Conservation (phyloP, 2,329 filamentous ascomycete species). For the Paraphoma chrysanthemicola region DNA sequence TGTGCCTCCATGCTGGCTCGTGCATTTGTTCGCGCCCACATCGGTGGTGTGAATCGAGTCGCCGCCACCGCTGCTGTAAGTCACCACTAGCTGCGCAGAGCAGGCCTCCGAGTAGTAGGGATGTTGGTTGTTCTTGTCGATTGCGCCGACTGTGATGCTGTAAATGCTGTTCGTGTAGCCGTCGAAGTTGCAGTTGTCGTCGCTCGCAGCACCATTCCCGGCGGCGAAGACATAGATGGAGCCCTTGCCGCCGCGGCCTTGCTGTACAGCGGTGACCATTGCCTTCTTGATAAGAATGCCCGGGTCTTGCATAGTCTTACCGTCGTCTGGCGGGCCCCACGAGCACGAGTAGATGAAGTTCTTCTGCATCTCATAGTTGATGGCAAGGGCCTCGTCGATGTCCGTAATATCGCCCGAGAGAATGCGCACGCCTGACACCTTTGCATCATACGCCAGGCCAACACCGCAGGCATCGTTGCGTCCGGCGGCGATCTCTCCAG, state of each 20-base stretch:
- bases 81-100: conserved; percentile 93
- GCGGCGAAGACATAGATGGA: conserved; percentile 97
- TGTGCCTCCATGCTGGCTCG: conserved; percentile 85
- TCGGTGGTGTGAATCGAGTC: conserved; percentile 97
- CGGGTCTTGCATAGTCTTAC: conserved; percentile 90
- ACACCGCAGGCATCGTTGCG: conserved; percentile 92
- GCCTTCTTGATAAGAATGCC: conserved; percentile 86
- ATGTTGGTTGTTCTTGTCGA: conserved; percentile 85
- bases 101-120: conserved; percentile 97
- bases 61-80: conserved; percentile 89
- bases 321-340: conserved; percentile 96
- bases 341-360: conserved; percentile 99
- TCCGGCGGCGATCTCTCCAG: conserved; percentile 91
- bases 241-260: conserved; percentile 81
- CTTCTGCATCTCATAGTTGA: conserved; percentile 90
- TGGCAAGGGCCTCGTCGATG: conserved; percentile 86
- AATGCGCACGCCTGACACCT: conserved; percentile 90
- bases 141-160: conserved; percentile 93
- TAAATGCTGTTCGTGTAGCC: conserved; percentile 99
- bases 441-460: conserved; percentile 93
- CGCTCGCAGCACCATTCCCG: conserved; percentile 84
- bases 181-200: conserved; percentile 99
- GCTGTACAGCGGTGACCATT: conserved; percentile 90
- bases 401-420: conserved; percentile 90
- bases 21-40: conserved; percentile 83